Conservation (phyloP, 768 basidiomycete species). For the Lentinula sp. region DNA sequence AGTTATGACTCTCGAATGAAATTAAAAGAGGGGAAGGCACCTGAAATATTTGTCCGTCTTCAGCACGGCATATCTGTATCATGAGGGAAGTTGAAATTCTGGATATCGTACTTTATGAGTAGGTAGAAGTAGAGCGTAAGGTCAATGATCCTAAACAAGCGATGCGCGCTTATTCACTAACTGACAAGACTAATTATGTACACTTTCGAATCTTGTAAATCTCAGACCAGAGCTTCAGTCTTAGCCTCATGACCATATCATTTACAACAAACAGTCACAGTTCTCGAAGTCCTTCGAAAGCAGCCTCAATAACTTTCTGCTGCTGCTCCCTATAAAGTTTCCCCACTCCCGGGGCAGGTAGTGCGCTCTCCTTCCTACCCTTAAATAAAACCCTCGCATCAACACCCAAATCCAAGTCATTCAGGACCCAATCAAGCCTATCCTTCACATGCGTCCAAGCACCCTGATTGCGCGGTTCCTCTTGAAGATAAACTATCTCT, state of each 20-base stretch:
- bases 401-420: constrained; percentile 22
- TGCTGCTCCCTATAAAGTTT: constrained; percentile 64
- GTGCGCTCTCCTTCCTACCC: constrained; percentile 67
- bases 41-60: constrained; percentile 59
- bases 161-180: not conserved
- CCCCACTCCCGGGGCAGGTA: constrained; percentile 76
- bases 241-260: not conserved
- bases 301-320: constrained; percentile 48
- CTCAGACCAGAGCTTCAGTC: no score
- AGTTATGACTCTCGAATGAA: not conserved
- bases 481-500: constrained; percentile 70
- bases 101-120: not conserved
- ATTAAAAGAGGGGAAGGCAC: constrained; percentile 22
- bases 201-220: no score
- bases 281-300: constrained; percentile 35
- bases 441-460: constrained; percentile 62
- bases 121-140: no score
- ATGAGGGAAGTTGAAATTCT: constrained; percentile 20
- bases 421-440: constrained; percentile 49
- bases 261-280: constrained; percentile 11
- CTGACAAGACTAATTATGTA: no score
- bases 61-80: constrained; percentile 62
- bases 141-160: not conserved
- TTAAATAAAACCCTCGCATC: constrained; percentile 38
- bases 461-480: constrained; percentile 87